These are phyloP conservation scores for Taiwanofungus camphoratus DNA, from an alignment of 1,284 basidiomycete species.

Conservation along the genomic window DNA sequence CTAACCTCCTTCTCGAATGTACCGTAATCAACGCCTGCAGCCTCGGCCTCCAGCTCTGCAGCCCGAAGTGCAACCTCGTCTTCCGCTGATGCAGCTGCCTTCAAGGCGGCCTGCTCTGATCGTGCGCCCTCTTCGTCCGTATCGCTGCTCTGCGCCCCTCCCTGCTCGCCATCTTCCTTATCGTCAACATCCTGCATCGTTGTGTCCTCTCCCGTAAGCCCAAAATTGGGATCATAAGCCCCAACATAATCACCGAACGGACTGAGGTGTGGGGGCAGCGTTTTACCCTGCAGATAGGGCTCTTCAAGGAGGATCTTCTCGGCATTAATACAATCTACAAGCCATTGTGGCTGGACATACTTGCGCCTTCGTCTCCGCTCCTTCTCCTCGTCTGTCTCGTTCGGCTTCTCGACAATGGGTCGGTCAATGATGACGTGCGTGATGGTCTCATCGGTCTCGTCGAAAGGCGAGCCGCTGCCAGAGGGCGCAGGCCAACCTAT, in stretches of 20 bases:
- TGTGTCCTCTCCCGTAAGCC: conserved; percentile 33
- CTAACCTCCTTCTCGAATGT: conserved; percentile 79
- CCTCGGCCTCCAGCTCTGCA: conserved; percentile 93
- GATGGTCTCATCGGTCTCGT: conserved; percentile 73
- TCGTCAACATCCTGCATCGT: conserved; percentile 30
- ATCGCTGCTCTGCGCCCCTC: conserved; percentile 26
- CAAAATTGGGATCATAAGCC: conserved; percentile 62
- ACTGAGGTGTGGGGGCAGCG: conserved; percentile 92
- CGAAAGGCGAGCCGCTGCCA: conserved; percentile 78
- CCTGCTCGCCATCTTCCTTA: conserved; percentile 28
- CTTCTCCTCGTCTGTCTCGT: conserved; percentile 55
- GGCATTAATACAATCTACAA: conserved; percentile 93
- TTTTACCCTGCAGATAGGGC: conserved; percentile 81
- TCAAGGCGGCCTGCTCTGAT: conserved; percentile 38
- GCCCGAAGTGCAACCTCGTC: conserved; percentile 75
- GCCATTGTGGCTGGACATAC: conserved; percentile 97
- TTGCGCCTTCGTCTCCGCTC: conserved; percentile 69
- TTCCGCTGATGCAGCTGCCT: conserved; percentile 49
- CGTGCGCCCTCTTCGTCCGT: conserved; percentile 36
- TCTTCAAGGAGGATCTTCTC: conserved; percentile 83
- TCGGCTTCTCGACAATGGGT: conserved; percentile 49
- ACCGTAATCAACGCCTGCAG: conserved; percentile 79
- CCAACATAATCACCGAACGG: conserved; percentile 87
- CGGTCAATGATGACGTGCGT: conserved; percentile 97
- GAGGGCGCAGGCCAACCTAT: conserved; percentile 88